A percentile compares a stretch with the other conserved stretches of the same genome.
These are phyloP conservation scores for Recurvomyces mirabilis DNA, from an alignment of 495 filamentous ascomycete genomes.

Conservation along the genomic window DNA sequence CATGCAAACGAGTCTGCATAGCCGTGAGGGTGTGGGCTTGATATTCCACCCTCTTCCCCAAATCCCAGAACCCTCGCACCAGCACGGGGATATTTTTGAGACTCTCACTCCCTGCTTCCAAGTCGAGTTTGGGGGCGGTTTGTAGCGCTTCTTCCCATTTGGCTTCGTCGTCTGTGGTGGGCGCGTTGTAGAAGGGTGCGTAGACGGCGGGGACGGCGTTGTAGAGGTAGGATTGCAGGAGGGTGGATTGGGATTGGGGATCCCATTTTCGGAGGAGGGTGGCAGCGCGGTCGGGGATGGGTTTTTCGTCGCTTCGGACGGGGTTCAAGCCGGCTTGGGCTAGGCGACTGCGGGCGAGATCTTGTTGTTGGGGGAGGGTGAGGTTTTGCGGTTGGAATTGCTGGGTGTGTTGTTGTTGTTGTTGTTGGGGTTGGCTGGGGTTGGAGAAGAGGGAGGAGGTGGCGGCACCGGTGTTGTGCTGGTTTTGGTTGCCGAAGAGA, in stretches of 20 bases:
- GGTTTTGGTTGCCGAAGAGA: not conserved
- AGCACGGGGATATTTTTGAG: constrained; percentile 50
- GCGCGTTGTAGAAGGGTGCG: constrained; percentile 72
- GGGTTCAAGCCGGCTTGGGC: not conserved
- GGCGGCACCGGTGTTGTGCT: not conserved
- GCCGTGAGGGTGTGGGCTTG: constrained; percentile 62
- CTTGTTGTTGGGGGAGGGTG: constrained; percentile 8
- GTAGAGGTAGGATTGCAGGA: constrained; percentile 87
- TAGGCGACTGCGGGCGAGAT: constrained; percentile 12
- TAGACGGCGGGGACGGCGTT: constrained; percentile 72
- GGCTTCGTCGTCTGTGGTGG: constrained; percentile 60
- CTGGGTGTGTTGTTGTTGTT: constrained; percentile 29
- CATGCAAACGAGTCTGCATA: constrained; percentile 72
- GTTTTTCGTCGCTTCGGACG: constrained; percentile 52
- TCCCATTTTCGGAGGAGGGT: constrained; percentile 78
- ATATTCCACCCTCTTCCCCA: constrained; percentile 65
- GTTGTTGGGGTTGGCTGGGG: constrained; percentile 14
- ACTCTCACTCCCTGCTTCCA: constrained; percentile 42
- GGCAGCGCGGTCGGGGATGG: constrained; percentile 73
- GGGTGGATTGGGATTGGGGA: constrained; percentile 53
- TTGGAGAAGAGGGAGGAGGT: constrained; percentile 1
- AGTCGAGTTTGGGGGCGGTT: constrained; percentile 73
- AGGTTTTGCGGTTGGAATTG: constrained; percentile 5
- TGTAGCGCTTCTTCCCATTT: constrained; percentile 91
- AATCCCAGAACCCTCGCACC: constrained; percentile 53